A percentile compares a stretch with the other conserved stretches of the same genome.
Conservation (phyloP, 2,329 filamentous ascomycete genomes). For the Fusarium sp. region DNA sequence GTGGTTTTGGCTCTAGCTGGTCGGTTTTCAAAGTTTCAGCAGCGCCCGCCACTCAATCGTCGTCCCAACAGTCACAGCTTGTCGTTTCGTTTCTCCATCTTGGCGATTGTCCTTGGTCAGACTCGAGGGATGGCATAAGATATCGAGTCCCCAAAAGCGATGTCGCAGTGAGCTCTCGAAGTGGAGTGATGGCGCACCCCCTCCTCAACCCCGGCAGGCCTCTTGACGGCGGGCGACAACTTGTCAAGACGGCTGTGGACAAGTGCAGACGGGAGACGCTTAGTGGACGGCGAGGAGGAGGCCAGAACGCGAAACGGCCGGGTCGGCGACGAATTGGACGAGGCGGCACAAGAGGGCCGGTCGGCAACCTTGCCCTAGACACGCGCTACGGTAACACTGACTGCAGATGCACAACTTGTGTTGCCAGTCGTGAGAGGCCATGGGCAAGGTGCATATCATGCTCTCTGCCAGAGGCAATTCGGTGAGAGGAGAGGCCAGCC, state of each 20-base stretch:
- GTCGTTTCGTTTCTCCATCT: background rate
- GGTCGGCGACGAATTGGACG: constrained; percentile 25
- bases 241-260: constrained; percentile 40
- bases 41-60: constrained; percentile 31
- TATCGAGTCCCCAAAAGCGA: constrained; percentile 28
- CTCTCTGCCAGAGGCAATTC: constrained; percentile 17
- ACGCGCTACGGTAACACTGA: constrained; percentile 35
- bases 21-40: constrained; percentile 32
- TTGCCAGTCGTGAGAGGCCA: constrained; percentile 26
- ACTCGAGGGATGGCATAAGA: constrained; percentile 11
- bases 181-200: constrained; percentile 43
- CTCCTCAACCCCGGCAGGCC: constrained; percentile 30
- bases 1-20: constrained; percentile 17
- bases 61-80: constrained; percentile 1
- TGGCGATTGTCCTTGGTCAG: background rate
- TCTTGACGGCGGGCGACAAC: constrained; percentile 34
- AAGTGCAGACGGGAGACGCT: constrained; percentile 20
- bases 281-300: constrained; percentile 24
- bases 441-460: constrained; percentile 29
- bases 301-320: constrained; percentile 32
- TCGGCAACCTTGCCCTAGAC: constrained; percentile 32
- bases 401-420: constrained; percentile 33
- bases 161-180: constrained; percentile 35
- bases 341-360: constrained; percentile 25
- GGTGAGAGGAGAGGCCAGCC: constrained; percentile 3